phyloP scores from a whole-genome alignment of 371 early-diverging fungal species.

The Basidiobolus meristosporus region DNA sequence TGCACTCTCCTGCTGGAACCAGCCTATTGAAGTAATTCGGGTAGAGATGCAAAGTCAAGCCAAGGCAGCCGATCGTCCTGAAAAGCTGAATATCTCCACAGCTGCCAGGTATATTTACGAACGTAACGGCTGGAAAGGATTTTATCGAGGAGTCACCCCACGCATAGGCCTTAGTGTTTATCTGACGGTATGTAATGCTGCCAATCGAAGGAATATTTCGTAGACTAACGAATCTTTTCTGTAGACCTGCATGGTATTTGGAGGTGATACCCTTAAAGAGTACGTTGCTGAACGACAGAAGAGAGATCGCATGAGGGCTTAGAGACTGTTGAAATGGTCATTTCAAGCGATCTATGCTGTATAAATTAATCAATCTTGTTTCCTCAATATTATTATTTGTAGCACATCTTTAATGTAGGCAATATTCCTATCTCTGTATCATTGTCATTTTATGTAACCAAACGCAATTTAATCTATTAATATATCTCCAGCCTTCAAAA shows the following conservation, averaged over 20 bases:
- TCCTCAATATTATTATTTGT: too few relatives aligned
- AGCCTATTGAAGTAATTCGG: slow-evolving; percentile 40
- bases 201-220: too few relatives aligned
- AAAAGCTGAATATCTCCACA: slow-evolving; percentile 63
- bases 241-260: slow-evolving; percentile 82
- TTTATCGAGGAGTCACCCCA: slow-evolving; percentile 87
- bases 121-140: slow-evolving; percentile 73
- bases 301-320: not conserved
- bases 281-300: slow-evolving; percentile 2
- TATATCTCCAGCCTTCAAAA: too few relatives aligned
- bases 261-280: slow-evolving; percentile 32
- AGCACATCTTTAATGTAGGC: too few relatives aligned
- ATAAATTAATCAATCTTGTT: too few relatives aligned
- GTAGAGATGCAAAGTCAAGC: slow-evolving; percentile 92
- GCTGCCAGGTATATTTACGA: slow-evolving; percentile 80
- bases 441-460: too few relatives aligned
- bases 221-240: not conserved
- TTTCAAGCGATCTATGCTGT: too few relatives aligned
- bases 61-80: slow-evolving; percentile 63
- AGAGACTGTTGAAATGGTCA: too few relatives aligned
- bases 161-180: slow-evolving; percentile 82
- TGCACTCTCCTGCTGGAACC: slow-evolving; percentile 88
- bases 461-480: too few relatives aligned
- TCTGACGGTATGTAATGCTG: slow-evolving; percentile 35
- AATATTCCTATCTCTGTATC: too few relatives aligned